Base-by-base conservation (phyloP, 83 land plant species). In the Larix sibirica region DNA sequence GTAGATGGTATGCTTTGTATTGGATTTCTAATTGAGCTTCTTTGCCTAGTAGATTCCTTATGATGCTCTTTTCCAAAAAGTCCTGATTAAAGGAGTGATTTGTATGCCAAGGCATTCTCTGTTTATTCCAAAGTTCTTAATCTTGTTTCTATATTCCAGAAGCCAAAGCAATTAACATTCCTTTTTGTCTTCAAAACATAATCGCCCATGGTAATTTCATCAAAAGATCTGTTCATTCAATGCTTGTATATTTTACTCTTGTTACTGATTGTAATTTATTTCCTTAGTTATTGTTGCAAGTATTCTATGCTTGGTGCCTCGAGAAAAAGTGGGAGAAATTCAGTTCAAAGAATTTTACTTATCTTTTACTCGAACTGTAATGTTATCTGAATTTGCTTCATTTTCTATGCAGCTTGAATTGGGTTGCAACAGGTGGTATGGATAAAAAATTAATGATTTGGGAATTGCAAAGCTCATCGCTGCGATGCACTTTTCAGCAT, bases 341-440 rank as follows among this genome's bases (percentile, higher is more conserved):
- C 20, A 36, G 44, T 20, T 33, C 18, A 70, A 70, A 36, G 18
- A 3, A 38, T n/a, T 16, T 7, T 36, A 70, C 18, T 36, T 70
- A n/a, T 20, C 36, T 31, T 18, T 38, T 70, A 16, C 38, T 70
- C 74, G 38, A 70, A 70, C 47, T 38, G 44, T 21, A 3, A 70
- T n/a, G n/a, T 16, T 70, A 26, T 16, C 74, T 38, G 38, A 33
- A 70, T 56, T 18, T 63, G 7, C 64, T 83, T 18, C 21, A 44
- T 23, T 79, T 79, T 13, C 17, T 31, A 14, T 83, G 84, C 87
- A 95, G 96, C 80, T 78, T 81, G 3, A 83, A 83, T 2, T 89
- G 91, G 90, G 98, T 90, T 36, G 96, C 96, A 80, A 92, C 92
- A 10, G 98, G 92, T 61, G 81, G 92, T 54, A 83, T 92, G 91